These are phyloP conservation scores for Boletus sensibilis DNA, from an alignment of 768 basidiomycete species.

Conservation along the genomic window DNA sequence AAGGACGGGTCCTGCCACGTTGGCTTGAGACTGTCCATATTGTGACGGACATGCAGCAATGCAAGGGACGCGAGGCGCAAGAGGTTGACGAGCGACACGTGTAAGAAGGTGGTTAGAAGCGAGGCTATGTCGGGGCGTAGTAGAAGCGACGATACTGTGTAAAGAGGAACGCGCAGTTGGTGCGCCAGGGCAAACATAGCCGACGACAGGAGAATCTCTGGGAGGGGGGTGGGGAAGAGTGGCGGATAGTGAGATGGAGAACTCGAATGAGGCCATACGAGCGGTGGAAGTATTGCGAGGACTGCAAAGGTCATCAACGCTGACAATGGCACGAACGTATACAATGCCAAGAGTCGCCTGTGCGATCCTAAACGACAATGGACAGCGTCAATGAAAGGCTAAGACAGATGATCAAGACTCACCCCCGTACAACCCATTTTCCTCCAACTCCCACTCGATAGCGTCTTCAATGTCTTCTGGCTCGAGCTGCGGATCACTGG, in stretches of 20 bases:
- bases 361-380: conserved; percentile 55
- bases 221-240: conserved; percentile 59
- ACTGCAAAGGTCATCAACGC: conserved; percentile 48
- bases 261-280: conserved; percentile 45
- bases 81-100: conserved; percentile 50
- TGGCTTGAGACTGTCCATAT: conserved; percentile 41
- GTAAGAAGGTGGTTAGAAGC: conserved; percentile 41
- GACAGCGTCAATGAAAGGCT: not conserved
- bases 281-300: conserved; percentile 48
- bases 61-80: conserved; percentile 56
- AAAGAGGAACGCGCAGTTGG: conserved; percentile 34
- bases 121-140: conserved; percentile 29
- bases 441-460: conserved; percentile 46
- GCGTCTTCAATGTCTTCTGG: conserved; percentile 42
- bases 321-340: conserved; percentile 59
- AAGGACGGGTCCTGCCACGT: conserved; percentile 61
- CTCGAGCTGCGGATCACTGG: conserved; percentile 17
- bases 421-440: conserved; percentile 53
- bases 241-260: conserved; percentile 42
- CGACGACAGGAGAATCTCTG: conserved; percentile 60
- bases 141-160: conserved; percentile 35
- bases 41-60: conserved; percentile 49
- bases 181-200: conserved; percentile 47
- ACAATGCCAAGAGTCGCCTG: conserved; percentile 49
- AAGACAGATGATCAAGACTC: conserved; percentile 13